Evolutionary conservation across 352 stramenopile genomes (phyloP).

Genomic region (Phytophthora palmivora): DNA sequence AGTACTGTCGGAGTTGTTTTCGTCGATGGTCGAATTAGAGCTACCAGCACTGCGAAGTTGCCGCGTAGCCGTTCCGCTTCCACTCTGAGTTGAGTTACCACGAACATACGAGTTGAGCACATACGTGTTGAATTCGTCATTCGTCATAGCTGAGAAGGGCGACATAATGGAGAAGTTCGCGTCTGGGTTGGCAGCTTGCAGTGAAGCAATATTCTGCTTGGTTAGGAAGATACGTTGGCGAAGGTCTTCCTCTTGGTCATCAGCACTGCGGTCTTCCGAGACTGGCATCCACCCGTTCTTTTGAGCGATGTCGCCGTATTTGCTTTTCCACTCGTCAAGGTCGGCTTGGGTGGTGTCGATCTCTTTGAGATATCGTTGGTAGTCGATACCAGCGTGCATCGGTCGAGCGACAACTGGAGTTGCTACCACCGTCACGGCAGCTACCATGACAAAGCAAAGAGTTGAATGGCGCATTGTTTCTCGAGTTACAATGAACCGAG

Average conservation of each 20-base stretch:
- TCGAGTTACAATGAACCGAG: background rate
- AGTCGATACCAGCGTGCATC: constrained; percentile 58
- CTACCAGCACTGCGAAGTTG: constrained; percentile 27
- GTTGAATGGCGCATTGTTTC: constrained; percentile 26
- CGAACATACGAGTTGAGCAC: constrained; percentile 49
- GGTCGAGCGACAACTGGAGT: constrained; percentile 21
- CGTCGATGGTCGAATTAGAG: constrained; percentile 4
- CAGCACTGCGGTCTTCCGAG: constrained; percentile 38
- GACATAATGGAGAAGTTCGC: constrained; percentile 68
- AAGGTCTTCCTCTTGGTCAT: constrained; percentile 55
- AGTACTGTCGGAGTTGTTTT: constrained; percentile 11
- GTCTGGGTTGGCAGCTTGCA: constrained; percentile 43
- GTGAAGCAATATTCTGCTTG: constrained; percentile 45
- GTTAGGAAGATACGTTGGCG: constrained; percentile 59
- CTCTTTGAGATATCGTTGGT: constrained; percentile 52
- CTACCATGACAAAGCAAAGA: constrained; percentile 14
- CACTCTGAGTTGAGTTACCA: constrained; percentile 27
- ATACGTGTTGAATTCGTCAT: constrained; percentile 52
- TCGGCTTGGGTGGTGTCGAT: constrained; percentile 44
- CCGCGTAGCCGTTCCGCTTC: constrained; percentile 11
- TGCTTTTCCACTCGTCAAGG: constrained; percentile 45
- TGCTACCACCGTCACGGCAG: constrained; percentile 2
- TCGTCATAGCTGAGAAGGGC: constrained; percentile 50
- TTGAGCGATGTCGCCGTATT: constrained; percentile 38
- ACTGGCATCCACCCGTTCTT: constrained; percentile 49